Base-by-base conservation (phyloP, 768 basidiomycete genomes). In the Kwoniella heveanensis region DNA sequence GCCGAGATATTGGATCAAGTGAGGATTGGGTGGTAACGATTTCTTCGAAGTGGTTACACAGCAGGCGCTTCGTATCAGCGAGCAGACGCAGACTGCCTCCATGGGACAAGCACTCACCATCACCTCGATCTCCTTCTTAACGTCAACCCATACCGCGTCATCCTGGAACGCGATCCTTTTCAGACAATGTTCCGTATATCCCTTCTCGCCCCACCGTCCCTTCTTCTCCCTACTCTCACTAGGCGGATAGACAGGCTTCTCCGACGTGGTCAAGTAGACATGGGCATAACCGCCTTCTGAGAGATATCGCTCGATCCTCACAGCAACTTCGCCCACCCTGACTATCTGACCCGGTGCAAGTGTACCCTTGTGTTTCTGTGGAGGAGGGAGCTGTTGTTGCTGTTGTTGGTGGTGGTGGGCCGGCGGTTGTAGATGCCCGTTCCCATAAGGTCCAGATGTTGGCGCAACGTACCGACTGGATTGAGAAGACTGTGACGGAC, bases 231-330 rank as follows among this genome's bases (percentile, higher is more conserved):
- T 54, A 15, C 55, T 51, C 32, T 68, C 66, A 21, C 54, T 57
- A 8, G 77, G 76, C 3, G 74, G 75, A 54, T 78, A 77, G 49
- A 99, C 89, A 2, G 92, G 91, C 32, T 86, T 84, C 17, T 88
- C 84, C 5, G 94, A 93, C 64, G 87, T 84, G 53, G 97, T 94
- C 65, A 99, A 87, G 81, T 99, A 99, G 44, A 99, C 95, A 82
- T 97, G 91, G 7, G 96, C 94, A 80, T 96, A 99, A 19, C 96
- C 96, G 81, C 96, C 96, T 88, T 99, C 95, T 47, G 89, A 90
- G 54, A 99, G 86, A 83, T 96, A 98, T 76, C 88, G 86, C 77
- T 98, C 94, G 49, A 99, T 91, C 73, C 90, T 88, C 57, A 99
- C 93, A 21, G 84, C 86, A 81, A 89, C 89, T 73, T 91, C 90